Conservation (phyloP, 768 basidiomycete species). For the Boletus rufocinnamomeus region DNA sequence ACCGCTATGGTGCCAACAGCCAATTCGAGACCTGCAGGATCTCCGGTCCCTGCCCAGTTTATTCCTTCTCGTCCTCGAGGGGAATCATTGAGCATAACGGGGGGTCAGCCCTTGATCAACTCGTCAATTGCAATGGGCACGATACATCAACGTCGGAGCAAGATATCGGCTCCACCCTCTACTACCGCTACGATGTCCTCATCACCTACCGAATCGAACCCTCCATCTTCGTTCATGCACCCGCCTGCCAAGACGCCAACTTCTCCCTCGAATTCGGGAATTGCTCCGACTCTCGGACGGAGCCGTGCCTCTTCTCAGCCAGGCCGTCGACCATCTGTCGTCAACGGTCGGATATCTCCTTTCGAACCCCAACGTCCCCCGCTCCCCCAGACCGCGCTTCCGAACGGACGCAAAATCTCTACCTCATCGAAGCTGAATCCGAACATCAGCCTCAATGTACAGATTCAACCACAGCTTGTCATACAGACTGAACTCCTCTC, state of each 20-base stretch:
- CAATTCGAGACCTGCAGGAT: conserved; percentile 46
- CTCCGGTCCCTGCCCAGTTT: conserved; percentile 44
- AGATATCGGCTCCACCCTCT: conserved; percentile 60
- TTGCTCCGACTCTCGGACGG: conserved; percentile 44
- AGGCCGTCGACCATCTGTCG: conserved; percentile 63
- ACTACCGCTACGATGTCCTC: conserved; percentile 26
- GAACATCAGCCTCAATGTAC: conserved; percentile 42
- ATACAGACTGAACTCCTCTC: conserved; percentile 55
- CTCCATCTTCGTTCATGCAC: conserved; percentile 39
- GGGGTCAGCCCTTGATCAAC: conserved; percentile 52
- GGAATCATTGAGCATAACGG: conserved; percentile 43
- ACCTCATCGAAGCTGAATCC: conserved; percentile 61
- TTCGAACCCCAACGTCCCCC: conserved; percentile 54
- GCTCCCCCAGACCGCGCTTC: conserved; percentile 45
- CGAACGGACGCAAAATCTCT: conserved; percentile 59
- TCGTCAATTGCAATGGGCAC: conserved; percentile 61
- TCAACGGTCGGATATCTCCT: conserved; percentile 53
- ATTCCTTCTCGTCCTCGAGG: conserved; percentile 56
- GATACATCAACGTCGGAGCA: conserved; percentile 67
- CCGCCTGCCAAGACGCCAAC: conserved; percentile 32
- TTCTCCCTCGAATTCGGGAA: conserved; percentile 44
- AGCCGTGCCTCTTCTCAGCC: conserved; percentile 78
- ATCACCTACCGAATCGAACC: conserved; percentile 42
- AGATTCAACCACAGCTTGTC: conserved; percentile 50
- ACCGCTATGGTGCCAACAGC: conserved; percentile 23